A percentile compares a stretch with the other conserved stretches of the same genome.
These are phyloP conservation scores for Cryphonectria naterciae DNA, from an alignment of 2,329 filamentous ascomycete genomes.

Conservation along the genomic window DNA sequence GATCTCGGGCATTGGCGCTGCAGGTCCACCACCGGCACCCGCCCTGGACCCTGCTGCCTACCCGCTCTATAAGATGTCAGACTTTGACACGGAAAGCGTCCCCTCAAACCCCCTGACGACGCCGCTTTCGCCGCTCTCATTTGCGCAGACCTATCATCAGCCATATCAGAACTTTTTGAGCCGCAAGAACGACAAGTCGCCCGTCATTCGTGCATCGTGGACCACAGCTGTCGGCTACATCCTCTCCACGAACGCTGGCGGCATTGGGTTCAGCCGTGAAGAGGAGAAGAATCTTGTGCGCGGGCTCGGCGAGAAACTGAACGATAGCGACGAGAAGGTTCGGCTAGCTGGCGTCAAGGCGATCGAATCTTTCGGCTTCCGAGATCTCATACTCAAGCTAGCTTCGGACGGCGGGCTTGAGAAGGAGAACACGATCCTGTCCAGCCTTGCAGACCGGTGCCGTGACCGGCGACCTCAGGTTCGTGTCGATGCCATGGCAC, in stretches of 20 bases:
- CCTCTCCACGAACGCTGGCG: constrained; percentile 86
- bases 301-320: constrained; percentile 77
- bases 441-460: constrained; percentile 81
- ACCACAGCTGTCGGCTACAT: constrained; percentile 83
- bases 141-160: constrained; percentile 77
- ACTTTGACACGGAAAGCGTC: constrained; percentile 55
- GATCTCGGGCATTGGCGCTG: constrained; percentile 89
- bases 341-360: constrained; percentile 86
- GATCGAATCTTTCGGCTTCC: constrained; percentile 78
- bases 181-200: constrained; percentile 83
- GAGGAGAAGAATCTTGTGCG: constrained; percentile 79
- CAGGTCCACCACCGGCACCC: constrained; percentile 76
- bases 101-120: constrained; percentile 71
- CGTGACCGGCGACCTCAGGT: constrained; percentile 84
- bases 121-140: constrained; percentile 86
- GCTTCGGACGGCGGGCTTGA: constrained; percentile 75
- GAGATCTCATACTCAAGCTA: constrained; percentile 80
- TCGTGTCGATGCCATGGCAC: constrained; percentile 82
- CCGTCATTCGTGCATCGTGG: constrained; percentile 84
- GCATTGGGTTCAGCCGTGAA: constrained; percentile 81
- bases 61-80: constrained; percentile 71
- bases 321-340: constrained; percentile 89
- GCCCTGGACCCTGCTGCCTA: constrained; percentile 81
- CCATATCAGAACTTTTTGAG: constrained; percentile 86
- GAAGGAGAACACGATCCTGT: constrained; percentile 77